Evolutionary conservation across 1,284 basidiomycete species (phyloP).

Genomic region (Leccinum pachyderme): DNA sequence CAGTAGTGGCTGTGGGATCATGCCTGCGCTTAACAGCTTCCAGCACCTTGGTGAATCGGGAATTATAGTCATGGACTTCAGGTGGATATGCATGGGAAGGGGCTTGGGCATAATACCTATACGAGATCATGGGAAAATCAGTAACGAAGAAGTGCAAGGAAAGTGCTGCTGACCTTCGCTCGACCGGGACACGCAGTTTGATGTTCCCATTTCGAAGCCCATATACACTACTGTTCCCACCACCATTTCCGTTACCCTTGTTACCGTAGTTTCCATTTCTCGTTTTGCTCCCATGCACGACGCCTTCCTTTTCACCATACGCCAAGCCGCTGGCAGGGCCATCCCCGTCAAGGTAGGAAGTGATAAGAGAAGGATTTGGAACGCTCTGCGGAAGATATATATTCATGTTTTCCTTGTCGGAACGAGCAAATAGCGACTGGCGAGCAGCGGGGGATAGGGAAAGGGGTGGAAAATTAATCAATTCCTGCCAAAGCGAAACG

Average conservation of each 20-base stretch:
- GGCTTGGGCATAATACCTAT: constrained; percentile 83
- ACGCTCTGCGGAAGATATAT: constrained; percentile 60
- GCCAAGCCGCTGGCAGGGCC: constrained; percentile 10
- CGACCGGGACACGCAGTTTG: constrained; percentile 72
- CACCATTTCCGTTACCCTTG: constrained; percentile 24
- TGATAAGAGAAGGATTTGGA: constrained; percentile 60
- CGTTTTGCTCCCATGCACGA: constrained; percentile 10
- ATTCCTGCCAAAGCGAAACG: constrained; percentile 55
- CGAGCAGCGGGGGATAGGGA: constrained; percentile 66
- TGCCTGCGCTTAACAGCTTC: constrained; percentile 92
- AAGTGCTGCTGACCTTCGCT: constrained; percentile 50
- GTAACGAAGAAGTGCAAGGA: constrained; percentile 1
- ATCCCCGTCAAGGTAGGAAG: constrained; percentile 29
- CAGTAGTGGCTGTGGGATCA: constrained; percentile 95
- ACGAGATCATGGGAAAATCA: constrained; percentile 5
- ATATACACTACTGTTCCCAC: constrained; percentile 30
- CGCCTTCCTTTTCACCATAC: constrained; percentile 20
- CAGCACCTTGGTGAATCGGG: constrained; percentile 82
- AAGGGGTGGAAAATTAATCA: constrained; percentile 80
- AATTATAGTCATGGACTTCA: constrained; percentile 92
- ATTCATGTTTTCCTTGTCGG: constrained; percentile 35
- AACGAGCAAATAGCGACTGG: constrained; percentile 59
- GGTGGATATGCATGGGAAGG: constrained; percentile 79
- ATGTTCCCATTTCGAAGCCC: constrained; percentile 40
- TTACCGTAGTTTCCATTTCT: constrained; percentile 11